Evolutionary conservation across 2,329 filamentous ascomycete genomes (phyloP).

Genomic region (Colletotrichum viniferum): DNA sequence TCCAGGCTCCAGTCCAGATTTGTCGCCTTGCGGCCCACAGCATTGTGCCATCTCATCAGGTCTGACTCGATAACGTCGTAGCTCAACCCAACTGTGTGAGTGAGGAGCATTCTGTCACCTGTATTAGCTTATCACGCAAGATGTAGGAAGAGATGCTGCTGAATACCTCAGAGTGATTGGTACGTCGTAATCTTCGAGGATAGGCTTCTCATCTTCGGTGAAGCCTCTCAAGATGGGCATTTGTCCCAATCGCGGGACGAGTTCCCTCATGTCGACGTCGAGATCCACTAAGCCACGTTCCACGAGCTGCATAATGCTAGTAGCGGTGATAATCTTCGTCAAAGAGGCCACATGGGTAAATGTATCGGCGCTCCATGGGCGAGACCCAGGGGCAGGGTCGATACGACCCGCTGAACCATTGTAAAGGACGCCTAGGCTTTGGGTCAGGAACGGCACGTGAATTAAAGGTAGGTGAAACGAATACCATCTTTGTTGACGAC

Average conservation of each 20-base stretch:
- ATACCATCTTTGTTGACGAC: conserved; percentile 36
- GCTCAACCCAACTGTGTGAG: conserved; percentile 52
- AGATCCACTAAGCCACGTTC: conserved; percentile 37
- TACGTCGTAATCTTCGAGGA: conserved; percentile 38
- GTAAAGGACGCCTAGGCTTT: conserved; percentile 35
- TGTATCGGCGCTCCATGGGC: conserved; percentile 33
- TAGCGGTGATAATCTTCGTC: conserved; percentile 46
- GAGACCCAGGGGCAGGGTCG: conserved; percentile 30
- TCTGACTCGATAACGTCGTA: conserved; percentile 47
- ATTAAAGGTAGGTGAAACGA: not conserved
- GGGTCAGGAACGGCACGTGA: not conserved
- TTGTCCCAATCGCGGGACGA: conserved; percentile 36
- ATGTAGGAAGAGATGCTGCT: no score
- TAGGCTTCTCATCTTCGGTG: conserved; percentile 35
- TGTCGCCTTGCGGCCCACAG: conserved; percentile 34
- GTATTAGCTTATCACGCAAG: not conserved
- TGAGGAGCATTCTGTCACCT: conserved; percentile 43
- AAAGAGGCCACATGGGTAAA: conserved; percentile 45
- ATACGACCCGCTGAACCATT: conserved; percentile 39
- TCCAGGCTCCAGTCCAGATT: conserved; percentile 36
- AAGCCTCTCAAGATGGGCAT: conserved; percentile 43
- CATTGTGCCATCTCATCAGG: conserved; percentile 42
- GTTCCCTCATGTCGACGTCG: conserved; percentile 38
- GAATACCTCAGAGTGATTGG: conserved; percentile 43
- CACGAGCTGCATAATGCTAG: conserved; percentile 43